These are phyloP conservation scores for Biscogniauxia marginata DNA, from an alignment of 2,329 filamentous ascomycete genomes.

Conservation along the genomic window DNA sequence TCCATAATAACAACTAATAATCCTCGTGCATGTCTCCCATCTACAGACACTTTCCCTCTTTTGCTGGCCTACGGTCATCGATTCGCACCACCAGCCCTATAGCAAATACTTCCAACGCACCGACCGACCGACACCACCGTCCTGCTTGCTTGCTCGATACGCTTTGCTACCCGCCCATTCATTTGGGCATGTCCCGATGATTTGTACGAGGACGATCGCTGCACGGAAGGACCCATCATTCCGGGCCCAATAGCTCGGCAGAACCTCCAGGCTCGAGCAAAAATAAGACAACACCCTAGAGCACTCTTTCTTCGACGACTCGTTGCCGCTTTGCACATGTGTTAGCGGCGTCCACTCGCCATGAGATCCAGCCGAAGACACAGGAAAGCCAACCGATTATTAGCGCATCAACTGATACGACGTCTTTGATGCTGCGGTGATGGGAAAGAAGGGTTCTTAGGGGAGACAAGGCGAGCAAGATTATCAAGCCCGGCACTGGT, in stretches of 20 bases:
- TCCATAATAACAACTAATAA: background rate
- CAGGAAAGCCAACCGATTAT: slow-evolving; percentile 17
- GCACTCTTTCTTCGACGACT: background rate
- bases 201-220: background rate
- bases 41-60: background rate
- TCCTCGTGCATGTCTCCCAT: background rate
- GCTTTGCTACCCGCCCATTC: background rate
- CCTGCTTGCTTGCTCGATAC: no score
- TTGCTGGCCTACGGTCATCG: background rate
- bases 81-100: background rate
- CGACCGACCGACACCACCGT: background rate
- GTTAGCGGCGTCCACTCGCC: slow-evolving; percentile 18
- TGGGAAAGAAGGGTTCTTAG: slow-evolving; percentile 16
- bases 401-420: slow-evolving; percentile 16
- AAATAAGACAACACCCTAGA: no score
- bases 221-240: background rate
- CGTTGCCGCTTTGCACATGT: slow-evolving; percentile 5
- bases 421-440: slow-evolving; percentile 12
- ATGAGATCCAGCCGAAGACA: slow-evolving; percentile 22
- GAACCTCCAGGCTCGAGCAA: no score
- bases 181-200: background rate
- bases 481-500: slow-evolving; percentile 12
- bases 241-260: no score
- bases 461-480: slow-evolving; percentile 12
- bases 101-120: background rate